Percentiles rank a stretch among this genome's conserved stretches.
Conservation (phyloP, 345 rosid genomes). For the Mangifera indica region DNA sequence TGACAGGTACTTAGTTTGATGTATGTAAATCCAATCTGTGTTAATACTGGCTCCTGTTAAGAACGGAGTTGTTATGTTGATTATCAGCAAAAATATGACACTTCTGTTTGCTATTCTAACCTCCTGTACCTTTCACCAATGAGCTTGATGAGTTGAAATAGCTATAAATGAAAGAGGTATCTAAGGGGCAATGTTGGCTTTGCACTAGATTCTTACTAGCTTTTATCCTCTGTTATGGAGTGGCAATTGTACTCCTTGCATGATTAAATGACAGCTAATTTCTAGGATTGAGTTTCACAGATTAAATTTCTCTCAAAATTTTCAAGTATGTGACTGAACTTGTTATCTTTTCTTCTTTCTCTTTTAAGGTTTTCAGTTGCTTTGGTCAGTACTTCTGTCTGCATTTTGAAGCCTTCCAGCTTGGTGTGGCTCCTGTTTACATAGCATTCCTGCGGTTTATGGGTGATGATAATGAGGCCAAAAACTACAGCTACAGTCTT, state of each 20-base stretch:
- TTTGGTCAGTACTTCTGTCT: conserved; percentile 77
- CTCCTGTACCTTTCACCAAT: background rate
- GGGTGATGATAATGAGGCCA: conserved; percentile 81
- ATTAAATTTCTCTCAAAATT: background rate
- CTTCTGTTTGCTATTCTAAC: background rate
- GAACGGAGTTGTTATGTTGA: background rate
- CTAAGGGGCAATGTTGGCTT: background rate
- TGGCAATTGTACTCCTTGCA: background rate
- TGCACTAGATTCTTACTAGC: background rate
- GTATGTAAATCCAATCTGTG: background rate
- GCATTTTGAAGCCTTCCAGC: conserved; percentile 83
- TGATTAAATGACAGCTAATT: background rate
- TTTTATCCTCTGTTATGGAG: background rate
- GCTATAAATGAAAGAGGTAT: background rate
- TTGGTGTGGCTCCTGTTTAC: conserved; percentile 74
- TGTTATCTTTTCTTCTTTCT: background rate
- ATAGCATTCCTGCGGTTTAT: conserved; percentile 74
- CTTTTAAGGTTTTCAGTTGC: conserved; percentile 81
- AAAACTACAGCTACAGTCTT: conserved; percentile 73
- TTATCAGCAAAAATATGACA: background rate
- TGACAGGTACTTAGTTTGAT: background rate
- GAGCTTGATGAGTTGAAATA: background rate
- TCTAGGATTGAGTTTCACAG: background rate
- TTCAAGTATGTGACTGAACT: background rate
- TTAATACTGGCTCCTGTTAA: background rate